These are phyloP conservation scores for Paracoccidioides brasiliensis DNA, from an alignment of 2,329 filamentous ascomycete species.

Conservation along the genomic window DNA sequence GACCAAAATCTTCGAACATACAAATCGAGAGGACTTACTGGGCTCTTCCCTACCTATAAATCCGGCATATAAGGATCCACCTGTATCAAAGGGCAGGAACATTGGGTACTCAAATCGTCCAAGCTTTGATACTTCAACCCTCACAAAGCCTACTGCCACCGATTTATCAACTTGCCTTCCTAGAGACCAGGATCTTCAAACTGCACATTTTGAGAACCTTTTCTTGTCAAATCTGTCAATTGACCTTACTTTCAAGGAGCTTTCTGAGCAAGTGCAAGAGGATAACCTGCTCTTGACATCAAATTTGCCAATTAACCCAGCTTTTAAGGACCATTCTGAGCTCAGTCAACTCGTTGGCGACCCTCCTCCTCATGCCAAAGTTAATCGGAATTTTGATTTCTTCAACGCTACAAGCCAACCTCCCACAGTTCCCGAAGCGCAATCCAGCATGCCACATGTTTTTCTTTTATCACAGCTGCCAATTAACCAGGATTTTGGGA, in stretches of 20 bases:
- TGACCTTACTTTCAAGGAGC: conserved; percentile 15
- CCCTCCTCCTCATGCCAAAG: background rate
- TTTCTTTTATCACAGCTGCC: background rate
- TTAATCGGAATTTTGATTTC: background rate
- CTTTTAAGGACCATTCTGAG: conserved; percentile 1
- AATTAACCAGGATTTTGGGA: background rate
- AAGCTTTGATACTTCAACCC: conserved; percentile 4
- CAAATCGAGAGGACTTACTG: conserved; percentile 1
- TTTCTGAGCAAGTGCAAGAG: background rate
- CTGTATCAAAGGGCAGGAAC: background rate
- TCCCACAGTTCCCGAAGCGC: background rate
- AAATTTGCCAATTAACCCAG: conserved; percentile 5
- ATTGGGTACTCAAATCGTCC: background rate
- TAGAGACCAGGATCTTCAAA: background rate
- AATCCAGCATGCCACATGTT: background rate
- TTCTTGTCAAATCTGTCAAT: conserved; percentile 22
- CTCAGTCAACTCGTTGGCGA: background rate
- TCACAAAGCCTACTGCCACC: background rate
- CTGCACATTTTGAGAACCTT: conserved; percentile 7
- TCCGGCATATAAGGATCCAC: conserved; percentile 6
- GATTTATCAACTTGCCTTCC: background rate
- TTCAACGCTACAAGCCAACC: background rate
- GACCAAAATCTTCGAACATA: background rate
- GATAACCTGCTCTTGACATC: conserved; percentile 10
- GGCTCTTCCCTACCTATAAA: conserved; percentile 8